Conservation (phyloP, 495 filamentous ascomycete genomes). For the Lophiotrema nucula region DNA sequence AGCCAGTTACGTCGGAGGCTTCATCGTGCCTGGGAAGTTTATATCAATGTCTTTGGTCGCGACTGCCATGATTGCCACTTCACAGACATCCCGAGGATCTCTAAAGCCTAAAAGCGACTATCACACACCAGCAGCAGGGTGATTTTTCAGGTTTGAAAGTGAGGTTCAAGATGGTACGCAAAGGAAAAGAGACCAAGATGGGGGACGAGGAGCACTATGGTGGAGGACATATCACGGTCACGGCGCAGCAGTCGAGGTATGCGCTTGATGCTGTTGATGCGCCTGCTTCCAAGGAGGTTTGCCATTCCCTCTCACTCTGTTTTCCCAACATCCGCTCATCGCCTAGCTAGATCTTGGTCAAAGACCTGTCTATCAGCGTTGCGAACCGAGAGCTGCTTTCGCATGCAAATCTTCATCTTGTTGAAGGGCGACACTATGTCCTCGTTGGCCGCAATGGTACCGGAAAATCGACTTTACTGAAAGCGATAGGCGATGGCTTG, state of each 20-base stretch:
- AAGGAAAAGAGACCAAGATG: slow-evolving; percentile 25
- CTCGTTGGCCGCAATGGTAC: slow-evolving; percentile 75
- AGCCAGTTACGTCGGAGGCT: no score
- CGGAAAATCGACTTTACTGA: slow-evolving; percentile 75
- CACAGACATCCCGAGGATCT: no score
- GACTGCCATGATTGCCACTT: no score
- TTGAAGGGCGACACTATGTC: slow-evolving; percentile 69
- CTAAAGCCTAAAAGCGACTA: no score
- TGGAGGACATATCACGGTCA: slow-evolving; percentile 25
- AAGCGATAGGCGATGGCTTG: slow-evolving; percentile 72
- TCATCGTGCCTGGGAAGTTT: no score
- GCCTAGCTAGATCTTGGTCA: slow-evolving; percentile 34
- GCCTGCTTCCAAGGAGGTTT: slow-evolving; percentile 33
- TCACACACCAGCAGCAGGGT: no score
- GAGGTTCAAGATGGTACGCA: slow-evolving; percentile 32
- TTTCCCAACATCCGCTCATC: not conserved
- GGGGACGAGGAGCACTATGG: slow-evolving; percentile 13
- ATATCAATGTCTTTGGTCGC: no score
- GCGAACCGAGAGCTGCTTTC: slow-evolving; percentile 65
- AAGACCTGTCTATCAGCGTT: slow-evolving; percentile 39
- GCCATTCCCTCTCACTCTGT: not conserved
- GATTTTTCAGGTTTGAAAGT: no score
- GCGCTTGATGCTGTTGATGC: slow-evolving; percentile 33
- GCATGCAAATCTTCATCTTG: slow-evolving; percentile 66
- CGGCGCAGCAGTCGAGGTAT: slow-evolving; percentile 32